phyloP scores from a whole-genome alignment of 768 basidiomycete genomes.

The Suillus tomentosus region DNA sequence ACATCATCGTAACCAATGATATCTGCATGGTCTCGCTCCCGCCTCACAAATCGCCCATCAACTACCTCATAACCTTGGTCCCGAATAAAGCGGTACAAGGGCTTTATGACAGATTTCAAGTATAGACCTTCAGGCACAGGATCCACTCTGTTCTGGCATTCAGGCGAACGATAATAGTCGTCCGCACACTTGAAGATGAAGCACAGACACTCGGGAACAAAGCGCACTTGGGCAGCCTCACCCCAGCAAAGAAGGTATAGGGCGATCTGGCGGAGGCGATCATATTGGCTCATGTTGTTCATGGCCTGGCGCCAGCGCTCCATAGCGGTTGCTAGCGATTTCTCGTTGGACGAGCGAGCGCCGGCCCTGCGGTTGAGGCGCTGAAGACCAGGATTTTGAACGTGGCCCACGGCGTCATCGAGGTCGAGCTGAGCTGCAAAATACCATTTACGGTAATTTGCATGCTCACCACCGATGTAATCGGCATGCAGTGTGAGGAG shows the following conservation, averaged over 20 bases:
- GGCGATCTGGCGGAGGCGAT: conserved; percentile 94
- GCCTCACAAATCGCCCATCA: conserved; percentile 91
- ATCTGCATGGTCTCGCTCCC: conserved; percentile 89
- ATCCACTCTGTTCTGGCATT: conserved; percentile 91
- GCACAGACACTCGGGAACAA: conserved; percentile 94
- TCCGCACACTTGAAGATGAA: conserved; percentile 99
- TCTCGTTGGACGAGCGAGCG: conserved; percentile 57
- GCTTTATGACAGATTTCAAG: conserved; percentile 86
- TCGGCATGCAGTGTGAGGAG: conserved; percentile 95
- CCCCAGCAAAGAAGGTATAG: conserved; percentile 97
- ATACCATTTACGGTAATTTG: conserved; percentile 99
- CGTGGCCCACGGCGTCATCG: conserved; percentile 93
- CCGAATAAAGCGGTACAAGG: conserved; percentile 93
- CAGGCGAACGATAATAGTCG: conserved; percentile 98
- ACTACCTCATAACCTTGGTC: conserved; percentile 98
- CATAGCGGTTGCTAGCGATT: conserved; percentile 78
- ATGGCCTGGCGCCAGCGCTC: conserved; percentile 96
- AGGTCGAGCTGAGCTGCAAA: conserved; percentile 98
- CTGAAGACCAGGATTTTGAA: conserved; percentile 87
- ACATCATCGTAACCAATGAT: conserved; percentile 99
- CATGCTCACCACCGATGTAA: conserved; percentile 97
- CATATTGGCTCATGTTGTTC: conserved; percentile 99
- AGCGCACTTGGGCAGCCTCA: conserved; percentile 96
- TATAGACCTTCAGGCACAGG: conserved; percentile 96
- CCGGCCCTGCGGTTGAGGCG: conserved; percentile 68